phyloP scores from a whole-genome alignment of 1,284 basidiomycete species.

The Ustilago trichophora region DNA sequence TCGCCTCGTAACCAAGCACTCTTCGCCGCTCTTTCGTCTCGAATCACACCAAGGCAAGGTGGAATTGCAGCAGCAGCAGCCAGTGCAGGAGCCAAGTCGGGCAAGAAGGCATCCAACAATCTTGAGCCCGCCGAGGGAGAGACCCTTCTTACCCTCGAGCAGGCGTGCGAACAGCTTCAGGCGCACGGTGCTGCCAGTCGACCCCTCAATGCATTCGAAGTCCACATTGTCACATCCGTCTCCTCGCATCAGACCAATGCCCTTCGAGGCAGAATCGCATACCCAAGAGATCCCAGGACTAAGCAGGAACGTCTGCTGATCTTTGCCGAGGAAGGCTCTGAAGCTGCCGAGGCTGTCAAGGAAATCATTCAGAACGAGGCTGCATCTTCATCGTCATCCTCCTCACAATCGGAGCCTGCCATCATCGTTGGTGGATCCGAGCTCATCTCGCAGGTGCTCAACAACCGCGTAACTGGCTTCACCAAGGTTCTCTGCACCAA shows the following conservation, averaged over 20 bases:
- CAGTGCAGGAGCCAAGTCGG: conserved; percentile 7
- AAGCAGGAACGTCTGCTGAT: conserved; percentile 61
- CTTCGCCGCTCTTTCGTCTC: conserved; percentile 27
- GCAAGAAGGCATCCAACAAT: conserved; percentile 28
- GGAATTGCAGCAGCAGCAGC: conserved; percentile 7
- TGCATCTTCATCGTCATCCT: conserved; percentile 16
- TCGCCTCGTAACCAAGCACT: conserved; percentile 39
- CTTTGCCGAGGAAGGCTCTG: conserved; percentile 62
- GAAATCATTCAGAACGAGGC: conserved; percentile 33
- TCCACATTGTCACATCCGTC: conserved; percentile 63
- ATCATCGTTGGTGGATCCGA: conserved; percentile 61
- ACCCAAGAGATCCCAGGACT: conserved; percentile 56
- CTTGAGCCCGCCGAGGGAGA: conserved; percentile 40
- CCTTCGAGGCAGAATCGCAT: conserved; percentile 59
- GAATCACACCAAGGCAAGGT: conserved; percentile 19
- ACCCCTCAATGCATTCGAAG: conserved; percentile 60
- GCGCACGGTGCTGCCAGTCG: conserved; percentile 29
- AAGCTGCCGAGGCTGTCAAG: conserved; percentile 52
- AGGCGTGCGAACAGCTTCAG: conserved; percentile 41
- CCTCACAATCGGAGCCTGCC: conserved; percentile 12
- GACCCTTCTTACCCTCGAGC: conserved; percentile 40
- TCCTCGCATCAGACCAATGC: conserved; percentile 64
- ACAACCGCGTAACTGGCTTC: conserved; percentile 56
- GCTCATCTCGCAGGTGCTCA: conserved; percentile 57
- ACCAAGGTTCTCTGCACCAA: conserved; percentile 86